Evolutionary conservation across 2,329 filamentous ascomycete species (phyloP), one percentile per base, ranked within the genome.

Genomic region (Arthrobotrys sphaeroides): DNA sequence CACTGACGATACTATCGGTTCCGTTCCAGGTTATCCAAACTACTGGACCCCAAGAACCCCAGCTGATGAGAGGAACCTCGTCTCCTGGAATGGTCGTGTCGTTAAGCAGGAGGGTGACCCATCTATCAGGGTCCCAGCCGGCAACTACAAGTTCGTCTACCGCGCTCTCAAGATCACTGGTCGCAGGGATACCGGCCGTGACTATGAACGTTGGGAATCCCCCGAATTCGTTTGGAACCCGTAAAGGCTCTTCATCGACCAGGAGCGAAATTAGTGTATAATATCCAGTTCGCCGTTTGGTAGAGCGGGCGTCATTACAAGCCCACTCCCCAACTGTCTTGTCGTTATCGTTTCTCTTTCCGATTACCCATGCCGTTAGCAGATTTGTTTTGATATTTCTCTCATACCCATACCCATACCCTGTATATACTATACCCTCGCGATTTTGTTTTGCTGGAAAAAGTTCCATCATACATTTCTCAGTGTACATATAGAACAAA

Each of bases 201-300:
- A 75, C 22, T 75, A 75, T 33, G 72, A 75, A 60, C 72, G 72
- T 22, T 75, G 72, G 72, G 72, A 69, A 51, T 75, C 72, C 24
- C 64, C 64, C 9, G 24, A 33, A 7, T 75, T 75, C 49, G 26
- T 47, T 9, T 75, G 49, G 40, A 33, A 42, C 22, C 67, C 59
- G 43, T 67, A 74, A 70, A 24, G 22, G 16, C 22, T 36, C 38
- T 18, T 26, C 22, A 24, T 12, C 26, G 26, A 16, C 59, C 33
- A 36, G n/a, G 36, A 36, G 20, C n/a, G 42, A 57, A 51, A 49
- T 51, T 73, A 73, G 68, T 65, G 59, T 66, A 64, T 72, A 72
- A 72, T 73, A 73, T 65, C 22, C 42, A 38, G 49, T 24, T 9
- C 24, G 40, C 28, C 24, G 5, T 47, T 69, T 24, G 42, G 26